Conservation (phyloP, 495 filamentous ascomycete genomes). For the Aspergillus nidulans region DNA sequence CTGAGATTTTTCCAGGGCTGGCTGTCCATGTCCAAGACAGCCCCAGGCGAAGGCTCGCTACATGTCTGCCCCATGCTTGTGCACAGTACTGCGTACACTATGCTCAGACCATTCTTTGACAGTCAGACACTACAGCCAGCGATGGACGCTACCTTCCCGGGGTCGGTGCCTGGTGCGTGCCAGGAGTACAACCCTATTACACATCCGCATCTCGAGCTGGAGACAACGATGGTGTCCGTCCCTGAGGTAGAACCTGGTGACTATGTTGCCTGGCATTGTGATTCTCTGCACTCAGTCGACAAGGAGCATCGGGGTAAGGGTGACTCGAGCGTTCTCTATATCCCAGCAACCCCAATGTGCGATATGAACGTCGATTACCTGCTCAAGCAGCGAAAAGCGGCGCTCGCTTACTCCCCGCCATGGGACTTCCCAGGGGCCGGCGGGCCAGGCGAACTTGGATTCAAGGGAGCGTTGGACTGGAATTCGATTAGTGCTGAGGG, state of each 20-base stretch:
- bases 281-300: conserved; percentile 78
- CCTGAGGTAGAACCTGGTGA: conserved; percentile 76
- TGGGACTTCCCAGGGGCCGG: conserved; percentile 61
- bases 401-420: conserved; percentile 39
- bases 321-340: conserved; percentile 82
- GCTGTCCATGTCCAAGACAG: conserved; percentile 71
- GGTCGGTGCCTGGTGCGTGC: conserved; percentile 67
- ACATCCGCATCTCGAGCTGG: conserved; percentile 75
- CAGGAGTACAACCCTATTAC: conserved; percentile 70
- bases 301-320: conserved; percentile 62
- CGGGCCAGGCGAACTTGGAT: conserved; percentile 44
- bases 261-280: conserved; percentile 90
- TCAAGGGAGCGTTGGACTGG: conserved; percentile 39
- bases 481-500: conserved; percentile 40
- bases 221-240: conserved; percentile 70
- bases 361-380: conserved; percentile 69
- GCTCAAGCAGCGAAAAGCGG: conserved; percentile 58
- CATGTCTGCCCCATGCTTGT: conserved; percentile 76
- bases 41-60: conserved; percentile 71
- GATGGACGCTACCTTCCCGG: conserved; percentile 54
- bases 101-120: conserved; percentile 82
- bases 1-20: conserved; percentile 88
- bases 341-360: conserved; percentile 78
- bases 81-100: conserved; percentile 70
- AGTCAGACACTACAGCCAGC: conserved; percentile 42